A percentile compares a stretch with the other conserved stretches of the same genome.
These are phyloP conservation scores for Malassezia restricta DNA, from an alignment of 1,284 basidiomycete species.

Conservation along the genomic window DNA sequence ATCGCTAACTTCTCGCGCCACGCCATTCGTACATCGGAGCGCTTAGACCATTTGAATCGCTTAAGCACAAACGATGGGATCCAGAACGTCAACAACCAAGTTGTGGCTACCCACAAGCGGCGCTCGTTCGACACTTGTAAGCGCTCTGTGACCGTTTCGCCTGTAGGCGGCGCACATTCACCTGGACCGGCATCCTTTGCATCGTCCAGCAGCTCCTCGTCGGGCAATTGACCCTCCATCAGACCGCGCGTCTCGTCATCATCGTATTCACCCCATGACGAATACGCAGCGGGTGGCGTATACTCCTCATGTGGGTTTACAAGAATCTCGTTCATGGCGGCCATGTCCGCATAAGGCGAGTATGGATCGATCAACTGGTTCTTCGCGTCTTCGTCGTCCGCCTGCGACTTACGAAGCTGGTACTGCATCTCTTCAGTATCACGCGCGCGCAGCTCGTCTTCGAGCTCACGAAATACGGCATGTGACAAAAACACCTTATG, in stretches of 20 bases:
- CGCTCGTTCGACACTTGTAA: constrained; percentile 67
- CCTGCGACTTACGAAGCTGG: constrained; percentile 52
- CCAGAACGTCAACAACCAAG: constrained; percentile 86
- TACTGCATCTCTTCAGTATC: constrained; percentile 54
- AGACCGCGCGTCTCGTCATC: neutral
- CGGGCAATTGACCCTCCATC: neutral
- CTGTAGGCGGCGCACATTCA: constrained; percentile 33
- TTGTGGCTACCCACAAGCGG: constrained; percentile 73
- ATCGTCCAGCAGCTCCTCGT: constrained; percentile 31
- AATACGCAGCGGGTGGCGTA: neutral
- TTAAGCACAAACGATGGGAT: constrained; percentile 62
- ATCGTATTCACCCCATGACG: constrained; percentile 4
- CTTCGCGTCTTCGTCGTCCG: constrained; percentile 58
- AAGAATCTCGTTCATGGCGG: neutral
- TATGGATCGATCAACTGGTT: constrained; percentile 50
- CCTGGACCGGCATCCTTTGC: constrained; percentile 52
- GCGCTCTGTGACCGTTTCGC: constrained; percentile 63
- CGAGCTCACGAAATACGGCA: constrained; percentile 71
- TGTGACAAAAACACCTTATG: constrained; percentile 79
- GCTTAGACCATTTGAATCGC: constrained; percentile 77
- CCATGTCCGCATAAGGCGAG: constrained; percentile 50
- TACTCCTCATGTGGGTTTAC: neutral
- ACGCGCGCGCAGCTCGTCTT: constrained; percentile 65
- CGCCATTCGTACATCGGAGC: constrained; percentile 81
- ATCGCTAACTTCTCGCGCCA: constrained; percentile 95